These are phyloP conservation scores for Malassezia psittaci DNA, from an alignment of 1,284 basidiomycete genomes.

Conservation along the genomic window DNA sequence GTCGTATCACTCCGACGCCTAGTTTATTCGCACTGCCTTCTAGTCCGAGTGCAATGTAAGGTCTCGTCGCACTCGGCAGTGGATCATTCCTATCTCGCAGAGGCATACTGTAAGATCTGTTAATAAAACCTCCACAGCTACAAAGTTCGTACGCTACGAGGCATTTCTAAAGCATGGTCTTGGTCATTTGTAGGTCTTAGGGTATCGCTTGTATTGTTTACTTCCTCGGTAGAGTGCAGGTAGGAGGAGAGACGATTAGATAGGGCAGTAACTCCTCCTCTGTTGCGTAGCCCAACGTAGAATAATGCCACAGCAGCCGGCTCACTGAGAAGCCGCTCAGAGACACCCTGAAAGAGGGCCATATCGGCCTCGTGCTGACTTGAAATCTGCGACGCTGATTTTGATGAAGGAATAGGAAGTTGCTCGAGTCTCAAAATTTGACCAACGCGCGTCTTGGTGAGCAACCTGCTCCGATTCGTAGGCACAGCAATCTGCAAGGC, in stretches of 20 bases:
- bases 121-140: constrained; percentile 3
- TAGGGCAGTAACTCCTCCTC: constrained; percentile 1
- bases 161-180: background rate
- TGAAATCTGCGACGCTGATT: background rate
- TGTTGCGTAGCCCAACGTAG: background rate
- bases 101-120: background rate
- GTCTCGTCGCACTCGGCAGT: constrained; percentile 25
- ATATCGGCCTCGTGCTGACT: background rate
- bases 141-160: constrained; percentile 12
- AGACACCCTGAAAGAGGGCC: background rate
- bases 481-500: background rate
- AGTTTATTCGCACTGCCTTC: constrained; percentile 73
- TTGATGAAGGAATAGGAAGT: background rate
- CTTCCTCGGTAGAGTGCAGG: background rate
- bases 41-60: constrained; percentile 39
- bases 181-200: background rate
- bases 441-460: background rate
- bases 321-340: background rate
- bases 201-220: background rate
- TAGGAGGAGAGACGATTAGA: background rate
- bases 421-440: background rate
- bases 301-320: constrained; percentile 1
- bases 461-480: background rate
- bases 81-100: constrained; percentile 17
- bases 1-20: constrained; percentile 85